Evolutionary conservation across 805 yeast species (phyloP), one percentile per base, ranked within the genome.

Genomic region (Cyberlindnera maclurae): DNA sequence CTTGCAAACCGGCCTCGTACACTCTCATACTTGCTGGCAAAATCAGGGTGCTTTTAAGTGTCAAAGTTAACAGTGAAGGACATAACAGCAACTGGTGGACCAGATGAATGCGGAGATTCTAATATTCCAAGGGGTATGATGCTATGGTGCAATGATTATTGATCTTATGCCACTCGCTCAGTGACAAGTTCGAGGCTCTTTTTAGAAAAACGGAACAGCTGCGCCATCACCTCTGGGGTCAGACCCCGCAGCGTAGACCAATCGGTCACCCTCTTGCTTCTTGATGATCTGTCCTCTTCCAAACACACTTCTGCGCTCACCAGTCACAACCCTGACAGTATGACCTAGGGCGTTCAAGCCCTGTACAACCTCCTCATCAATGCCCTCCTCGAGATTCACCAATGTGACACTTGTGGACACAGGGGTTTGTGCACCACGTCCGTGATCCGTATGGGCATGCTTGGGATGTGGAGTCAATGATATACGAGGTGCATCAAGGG

Each of bases 191-290:
- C 8, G 24, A 20, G 8, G 24, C 24, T 20, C 24, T 8, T 20
- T 8, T 20, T 20, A 20, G 13, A 38, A 36, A 38, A 42, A 45
- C 5, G 49, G 46, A 29, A 72, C 72, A 10, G 90, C 79, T 3
- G 82, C 82, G 7, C 94, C 94, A 57, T 84, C 95, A n/a, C 89
- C 94, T 38, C 95, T 68, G n/a, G 67, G 71, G 48, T 84, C 95
- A 39, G 83, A 75, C 2, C 94, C 95, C 10, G 75, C 94, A 29
- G 79, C 64, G 55, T 74, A 79, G 2, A 78, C 68, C 29, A 71
- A 57, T 12, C 53, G 48, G 2, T 71, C 74, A 18, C 60, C 50
- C n/a, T 65, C 55, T 12, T 62, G 68, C 39, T 66, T 71, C 51
- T 67, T 69, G 41, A 84, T 82, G 35, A 85, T 72, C 56, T 85